Conservation (phyloP, 345 rosid genomes). For the Brassica juncea region DNA sequence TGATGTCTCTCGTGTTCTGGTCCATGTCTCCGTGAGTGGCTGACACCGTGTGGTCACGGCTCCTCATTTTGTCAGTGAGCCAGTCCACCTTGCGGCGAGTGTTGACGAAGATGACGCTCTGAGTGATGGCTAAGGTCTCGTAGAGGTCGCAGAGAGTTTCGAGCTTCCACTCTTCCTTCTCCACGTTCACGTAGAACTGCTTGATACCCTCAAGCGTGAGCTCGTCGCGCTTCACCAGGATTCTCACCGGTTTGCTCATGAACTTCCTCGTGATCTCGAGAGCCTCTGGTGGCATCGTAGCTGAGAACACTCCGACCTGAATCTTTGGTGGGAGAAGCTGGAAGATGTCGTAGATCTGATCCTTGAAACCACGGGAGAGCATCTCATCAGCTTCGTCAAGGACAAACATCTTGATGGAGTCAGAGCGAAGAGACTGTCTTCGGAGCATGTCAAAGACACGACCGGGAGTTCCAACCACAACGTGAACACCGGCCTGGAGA, state of each 20-base stretch:
- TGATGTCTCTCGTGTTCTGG: constrained; percentile 2
- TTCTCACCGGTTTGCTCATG: constrained; percentile 1
- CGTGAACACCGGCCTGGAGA: neutral
- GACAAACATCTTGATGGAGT: neutral
- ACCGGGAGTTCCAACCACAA: neutral
- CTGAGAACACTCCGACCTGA: neutral
- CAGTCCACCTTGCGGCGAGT: neutral
- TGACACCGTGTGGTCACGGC: neutral
- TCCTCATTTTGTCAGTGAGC: neutral
- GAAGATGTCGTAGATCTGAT: neutral
- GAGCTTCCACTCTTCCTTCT: neutral
- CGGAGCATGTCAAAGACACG: constrained; percentile 1
- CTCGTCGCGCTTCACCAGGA: neutral
- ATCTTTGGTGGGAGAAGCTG: constrained; percentile 1
- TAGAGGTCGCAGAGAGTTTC: neutral
- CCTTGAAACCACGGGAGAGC: constrained; percentile 8
- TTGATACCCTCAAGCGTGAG: neutral
- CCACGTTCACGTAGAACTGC: constrained; percentile 1
- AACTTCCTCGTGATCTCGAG: constrained; percentile 1
- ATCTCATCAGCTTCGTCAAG: neutral
- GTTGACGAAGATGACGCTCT: constrained; percentile 2
- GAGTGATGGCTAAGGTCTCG: neutral
- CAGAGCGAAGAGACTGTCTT: neutral
- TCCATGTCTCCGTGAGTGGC: constrained; percentile 4
- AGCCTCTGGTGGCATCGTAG: neutral